These are phyloP conservation scores for Candida awuae DNA, from an alignment of 805 yeast species.

Conservation along the genomic window DNA sequence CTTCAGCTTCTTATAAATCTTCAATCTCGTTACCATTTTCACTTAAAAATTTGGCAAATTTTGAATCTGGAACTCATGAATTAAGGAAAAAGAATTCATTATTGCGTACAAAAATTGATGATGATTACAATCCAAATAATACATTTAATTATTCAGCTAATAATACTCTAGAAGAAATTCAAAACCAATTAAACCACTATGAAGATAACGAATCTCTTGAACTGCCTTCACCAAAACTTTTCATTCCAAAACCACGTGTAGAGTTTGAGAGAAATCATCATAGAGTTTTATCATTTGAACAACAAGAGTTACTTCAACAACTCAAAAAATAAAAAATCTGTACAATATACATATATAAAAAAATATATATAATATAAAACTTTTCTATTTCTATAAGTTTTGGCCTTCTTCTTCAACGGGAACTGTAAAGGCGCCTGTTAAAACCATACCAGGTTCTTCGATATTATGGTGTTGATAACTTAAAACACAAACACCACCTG, in stretches of 20 bases:
- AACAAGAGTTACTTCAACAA: slow-evolving; percentile 40
- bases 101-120: slow-evolving; percentile 13
- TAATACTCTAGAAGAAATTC: slow-evolving; percentile 28
- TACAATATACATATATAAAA: no score
- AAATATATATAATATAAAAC: no score
- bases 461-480: slow-evolving; percentile 81
- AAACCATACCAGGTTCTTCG: slow-evolving; percentile 76
- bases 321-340: slow-evolving; percentile 29
- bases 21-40: slow-evolving; percentile 3
- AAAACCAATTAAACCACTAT: slow-evolving; percentile 21
- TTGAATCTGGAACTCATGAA: not conserved
- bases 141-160: slow-evolving; percentile 26
- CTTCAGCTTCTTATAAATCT: slow-evolving; percentile 9
- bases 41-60: slow-evolving; percentile 1
- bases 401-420: slow-evolving; percentile 54
- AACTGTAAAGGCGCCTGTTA: slow-evolving; percentile 77
- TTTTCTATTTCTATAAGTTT: no score
- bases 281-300: slow-evolving; percentile 44
- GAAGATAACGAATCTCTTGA: not conserved
- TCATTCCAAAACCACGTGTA: not conserved
- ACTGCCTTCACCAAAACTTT: not conserved
- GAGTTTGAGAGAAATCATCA: slow-evolving; percentile 17
- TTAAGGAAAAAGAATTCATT: not conserved
- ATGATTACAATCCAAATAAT: slow-evolving; percentile 27
- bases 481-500: slow-evolving; percentile 91